Evolutionary conservation across 1,139 yeast genomes (phyloP).

Genomic region (Blastobotrys persicus): DNA sequence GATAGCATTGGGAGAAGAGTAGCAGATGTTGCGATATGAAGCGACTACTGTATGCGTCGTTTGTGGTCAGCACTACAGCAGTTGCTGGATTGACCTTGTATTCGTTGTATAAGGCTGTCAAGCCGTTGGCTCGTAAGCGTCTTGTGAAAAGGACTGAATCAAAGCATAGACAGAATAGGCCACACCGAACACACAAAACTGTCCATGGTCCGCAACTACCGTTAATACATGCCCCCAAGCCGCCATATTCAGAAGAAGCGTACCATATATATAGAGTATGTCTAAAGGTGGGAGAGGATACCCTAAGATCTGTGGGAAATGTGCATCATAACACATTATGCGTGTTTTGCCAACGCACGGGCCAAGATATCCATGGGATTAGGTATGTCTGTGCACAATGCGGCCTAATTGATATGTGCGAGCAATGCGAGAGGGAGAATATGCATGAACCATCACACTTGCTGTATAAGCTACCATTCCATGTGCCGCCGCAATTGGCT

Average conservation of each 20-base stretch:
- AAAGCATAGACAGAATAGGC: not conserved
- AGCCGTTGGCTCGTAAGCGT: not conserved
- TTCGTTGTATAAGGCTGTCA: not conserved
- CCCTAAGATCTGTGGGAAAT: conserved; percentile 6
- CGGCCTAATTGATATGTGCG: conserved; percentile 19
- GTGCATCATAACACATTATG: conserved; percentile 14
- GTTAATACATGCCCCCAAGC: not conserved
- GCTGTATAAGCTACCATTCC: conserved; percentile 23
- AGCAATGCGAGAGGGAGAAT: conserved; percentile 25
- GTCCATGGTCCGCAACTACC: conserved; percentile 11
- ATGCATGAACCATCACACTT: conserved; percentile 24
- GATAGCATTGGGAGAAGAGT: not conserved
- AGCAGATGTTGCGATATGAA: not conserved
- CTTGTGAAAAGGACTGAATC: not conserved
- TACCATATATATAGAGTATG: conserved; percentile 15
- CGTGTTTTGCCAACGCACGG: conserved; percentile 11
- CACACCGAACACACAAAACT: not conserved
- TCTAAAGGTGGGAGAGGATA: conserved; percentile 15
- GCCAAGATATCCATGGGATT: conserved; percentile 16
- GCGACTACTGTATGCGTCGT: not conserved
- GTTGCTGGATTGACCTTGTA: not conserved
- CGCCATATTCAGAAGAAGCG: conserved; percentile 12
- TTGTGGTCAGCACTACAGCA: not conserved
- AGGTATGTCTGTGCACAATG: conserved; percentile 26
- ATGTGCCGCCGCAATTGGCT: conserved; percentile 14